phyloP scores from a whole-genome alignment of 148 eudicot genomes.

The Euryodendron excelsum region DNA sequence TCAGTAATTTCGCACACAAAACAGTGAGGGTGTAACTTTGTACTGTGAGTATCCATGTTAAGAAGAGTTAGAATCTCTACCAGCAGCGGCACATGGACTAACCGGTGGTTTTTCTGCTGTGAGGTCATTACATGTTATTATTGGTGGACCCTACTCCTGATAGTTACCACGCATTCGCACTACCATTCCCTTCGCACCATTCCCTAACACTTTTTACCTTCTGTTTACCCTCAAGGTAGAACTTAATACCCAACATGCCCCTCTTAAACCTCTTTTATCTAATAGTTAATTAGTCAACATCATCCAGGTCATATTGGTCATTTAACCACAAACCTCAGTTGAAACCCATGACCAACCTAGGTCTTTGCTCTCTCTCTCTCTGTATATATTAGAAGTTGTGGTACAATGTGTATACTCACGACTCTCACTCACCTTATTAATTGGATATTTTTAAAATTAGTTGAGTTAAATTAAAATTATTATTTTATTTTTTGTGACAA shows the following conservation, averaged over 20 bases:
- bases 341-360: too few species aligned
- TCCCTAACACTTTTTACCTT: background rate
- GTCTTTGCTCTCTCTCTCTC: too few species aligned
- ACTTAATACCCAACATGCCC: too few species aligned
- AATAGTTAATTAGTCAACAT: background rate
- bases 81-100: conserved; percentile 1
- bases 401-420: too few species aligned
- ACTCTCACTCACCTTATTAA: too few species aligned
- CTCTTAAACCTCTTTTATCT: too few species aligned
- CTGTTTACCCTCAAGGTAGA: too few species aligned
- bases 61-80: background rate
- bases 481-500: too few species aligned
- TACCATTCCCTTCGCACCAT: background rate
- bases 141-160: background rate
- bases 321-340: background rate
- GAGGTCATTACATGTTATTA: conserved; percentile 4
- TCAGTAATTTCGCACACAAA: background rate
- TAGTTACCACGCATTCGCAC: background rate
- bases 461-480: too few species aligned
- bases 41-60: background rate
- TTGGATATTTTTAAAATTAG: too few species aligned
- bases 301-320: background rate
- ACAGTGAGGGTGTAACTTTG: background rate
- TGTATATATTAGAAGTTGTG: too few species aligned
- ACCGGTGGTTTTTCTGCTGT: background rate